These are phyloP conservation scores for Amauroascus niger DNA, from an alignment of 2,329 filamentous ascomycete species.

Conservation along the genomic window DNA sequence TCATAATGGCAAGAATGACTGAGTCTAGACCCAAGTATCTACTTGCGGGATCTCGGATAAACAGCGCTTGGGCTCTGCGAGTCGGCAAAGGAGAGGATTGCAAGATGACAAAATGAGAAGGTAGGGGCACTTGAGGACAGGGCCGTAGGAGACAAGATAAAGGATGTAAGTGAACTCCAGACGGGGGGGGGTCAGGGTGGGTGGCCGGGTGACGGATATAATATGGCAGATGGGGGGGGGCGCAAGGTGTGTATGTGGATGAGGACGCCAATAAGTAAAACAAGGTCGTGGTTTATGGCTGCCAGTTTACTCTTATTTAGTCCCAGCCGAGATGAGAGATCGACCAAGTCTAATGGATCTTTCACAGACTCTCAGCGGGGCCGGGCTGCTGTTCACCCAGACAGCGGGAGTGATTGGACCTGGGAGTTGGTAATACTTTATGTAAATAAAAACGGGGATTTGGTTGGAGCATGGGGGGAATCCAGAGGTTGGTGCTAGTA, in stretches of 20 bases:
- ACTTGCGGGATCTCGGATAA: not conserved
- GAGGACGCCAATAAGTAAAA: conserved; percentile 5
- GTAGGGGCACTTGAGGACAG: not conserved
- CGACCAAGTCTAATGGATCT: conserved; percentile 12
- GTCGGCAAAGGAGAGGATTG: not conserved
- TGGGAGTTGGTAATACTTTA: conserved; percentile 9
- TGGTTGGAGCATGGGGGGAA: conserved; percentile 4
- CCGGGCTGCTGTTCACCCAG: not conserved
- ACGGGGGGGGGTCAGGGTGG: not conserved
- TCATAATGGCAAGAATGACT: not conserved
- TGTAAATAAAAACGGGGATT: conserved; percentile 13
- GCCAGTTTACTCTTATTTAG: not conserved
- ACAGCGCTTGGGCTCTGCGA: not conserved
- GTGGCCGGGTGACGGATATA: conserved; percentile 2
- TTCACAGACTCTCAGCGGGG: conserved; percentile 10
- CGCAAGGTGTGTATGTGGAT: not conserved
- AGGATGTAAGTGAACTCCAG: not conserved
- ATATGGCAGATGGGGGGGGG: not conserved
- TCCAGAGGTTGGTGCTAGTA: conserved; percentile 8
- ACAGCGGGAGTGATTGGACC: conserved; percentile 7
- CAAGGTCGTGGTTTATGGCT: not conserved
- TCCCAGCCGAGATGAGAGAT: conserved; percentile 12
- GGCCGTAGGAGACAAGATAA: not conserved
- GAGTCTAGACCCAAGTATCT: not conserved
- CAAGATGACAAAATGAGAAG: not conserved